Evolutionary conservation across 83 land plant genomes (phyloP).

Genomic region (Diphasiastrum complanatum): DNA sequence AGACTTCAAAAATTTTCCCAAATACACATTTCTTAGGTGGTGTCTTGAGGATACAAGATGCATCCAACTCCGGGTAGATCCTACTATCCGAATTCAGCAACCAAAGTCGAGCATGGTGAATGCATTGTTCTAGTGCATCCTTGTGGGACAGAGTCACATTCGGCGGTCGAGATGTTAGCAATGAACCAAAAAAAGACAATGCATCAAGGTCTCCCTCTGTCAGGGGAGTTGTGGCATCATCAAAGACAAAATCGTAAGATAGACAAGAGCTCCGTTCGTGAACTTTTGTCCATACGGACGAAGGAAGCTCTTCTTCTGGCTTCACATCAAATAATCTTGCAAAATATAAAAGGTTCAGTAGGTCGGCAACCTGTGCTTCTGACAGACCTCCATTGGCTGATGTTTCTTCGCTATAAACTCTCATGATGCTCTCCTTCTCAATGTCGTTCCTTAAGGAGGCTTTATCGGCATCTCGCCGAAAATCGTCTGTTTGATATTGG

Average conservation of each 20-base stretch:
- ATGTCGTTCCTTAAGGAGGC: no score
- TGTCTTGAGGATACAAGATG: conserved; percentile 5
- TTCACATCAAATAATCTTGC: neutral
- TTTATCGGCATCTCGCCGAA: no score
- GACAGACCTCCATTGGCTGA: no score
- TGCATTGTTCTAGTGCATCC: conserved; percentile 12
- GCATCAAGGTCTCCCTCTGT: conserved; percentile 2
- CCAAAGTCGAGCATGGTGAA: conserved; percentile 13
- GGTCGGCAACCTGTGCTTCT: no score
- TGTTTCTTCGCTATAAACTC: no score
- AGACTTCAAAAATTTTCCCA: no score
- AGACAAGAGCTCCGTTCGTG: conserved; percentile 16
- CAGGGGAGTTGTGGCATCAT: neutral
- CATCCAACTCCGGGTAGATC: neutral
- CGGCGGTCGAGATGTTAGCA: conserved; percentile 11
- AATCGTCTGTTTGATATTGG: no score
- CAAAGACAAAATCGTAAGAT: conserved; percentile 7
- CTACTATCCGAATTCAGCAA: conserved; percentile 10
- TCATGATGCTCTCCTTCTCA: no score
- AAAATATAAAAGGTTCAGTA: no score
- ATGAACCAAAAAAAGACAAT: conserved; percentile 2
- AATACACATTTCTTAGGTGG: no score
- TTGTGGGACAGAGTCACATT: conserved; percentile 18
- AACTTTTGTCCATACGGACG: neutral
- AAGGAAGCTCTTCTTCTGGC: neutral